phyloP scores from a whole-genome alignment of 768 basidiomycete species.

The Psilocybe subaeruginosa region DNA sequence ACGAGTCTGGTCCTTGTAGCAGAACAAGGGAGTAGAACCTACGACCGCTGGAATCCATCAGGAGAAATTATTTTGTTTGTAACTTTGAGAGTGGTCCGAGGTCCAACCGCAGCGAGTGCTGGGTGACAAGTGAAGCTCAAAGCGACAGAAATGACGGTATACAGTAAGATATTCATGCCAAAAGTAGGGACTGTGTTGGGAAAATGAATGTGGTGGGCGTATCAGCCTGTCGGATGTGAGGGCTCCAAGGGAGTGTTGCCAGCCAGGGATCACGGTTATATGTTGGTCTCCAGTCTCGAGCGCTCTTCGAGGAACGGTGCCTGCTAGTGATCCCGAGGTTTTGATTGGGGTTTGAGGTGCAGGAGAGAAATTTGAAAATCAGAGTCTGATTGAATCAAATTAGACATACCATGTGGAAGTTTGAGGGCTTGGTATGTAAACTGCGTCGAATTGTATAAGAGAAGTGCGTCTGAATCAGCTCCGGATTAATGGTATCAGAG shows the following conservation, averaged over 20 bases:
- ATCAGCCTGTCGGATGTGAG: neutral
- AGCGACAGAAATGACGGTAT: neutral
- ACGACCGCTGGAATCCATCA: slow-evolving; percentile 2
- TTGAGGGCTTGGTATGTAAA: neutral
- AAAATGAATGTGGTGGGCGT: neutral
- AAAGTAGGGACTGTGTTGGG: neutral
- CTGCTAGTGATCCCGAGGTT: neutral
- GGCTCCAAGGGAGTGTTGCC: neutral
- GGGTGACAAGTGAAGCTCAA: neutral
- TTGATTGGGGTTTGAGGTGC: neutral
- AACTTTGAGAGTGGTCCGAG: slow-evolving; percentile 1
- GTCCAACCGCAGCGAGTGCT: slow-evolving; percentile 1
- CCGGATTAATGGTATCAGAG: too few relatives aligned
- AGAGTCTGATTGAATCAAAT: neutral
- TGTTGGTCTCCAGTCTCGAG: neutral
- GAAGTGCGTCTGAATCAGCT: too few relatives aligned
- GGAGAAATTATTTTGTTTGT: neutral
- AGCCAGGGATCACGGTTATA: neutral
- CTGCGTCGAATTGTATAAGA: too few relatives aligned
- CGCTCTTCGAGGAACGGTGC: neutral
- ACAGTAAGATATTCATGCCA: neutral
- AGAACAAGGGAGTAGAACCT: neutral
- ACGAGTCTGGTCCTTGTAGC: neutral
- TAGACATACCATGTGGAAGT: neutral
- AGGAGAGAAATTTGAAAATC: neutral